Conservation (phyloP, 78 protist genomes). For the Monosiga brevicollis region DNA sequence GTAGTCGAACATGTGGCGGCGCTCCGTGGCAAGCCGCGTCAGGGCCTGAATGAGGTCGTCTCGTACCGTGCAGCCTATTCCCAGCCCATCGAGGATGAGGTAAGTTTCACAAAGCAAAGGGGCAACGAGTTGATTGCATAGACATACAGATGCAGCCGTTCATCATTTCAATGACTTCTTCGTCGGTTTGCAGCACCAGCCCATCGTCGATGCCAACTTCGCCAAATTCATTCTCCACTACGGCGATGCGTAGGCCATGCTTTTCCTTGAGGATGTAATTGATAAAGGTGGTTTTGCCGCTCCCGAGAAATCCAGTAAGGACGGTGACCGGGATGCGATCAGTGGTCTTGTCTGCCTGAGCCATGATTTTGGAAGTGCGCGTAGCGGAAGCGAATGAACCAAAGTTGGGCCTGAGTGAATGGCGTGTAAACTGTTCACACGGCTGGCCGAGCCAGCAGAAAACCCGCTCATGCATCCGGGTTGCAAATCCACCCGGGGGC, state of each 20-base stretch:
- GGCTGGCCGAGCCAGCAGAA: too few relatives aligned
- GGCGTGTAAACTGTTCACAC: too few relatives aligned
- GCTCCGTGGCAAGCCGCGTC: too few relatives aligned
- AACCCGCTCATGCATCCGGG: too few relatives aligned
- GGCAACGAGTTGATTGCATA: too few relatives aligned
- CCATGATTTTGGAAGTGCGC: too few relatives aligned
- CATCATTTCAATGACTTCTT: constrained; percentile 17
- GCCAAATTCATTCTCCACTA: constrained; percentile 50
- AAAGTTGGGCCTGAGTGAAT: too few relatives aligned
- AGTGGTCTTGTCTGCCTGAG: too few relatives aligned
- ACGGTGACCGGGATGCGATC: constrained; percentile 43
- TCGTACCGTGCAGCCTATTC: constrained; percentile 48
- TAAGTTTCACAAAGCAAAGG: too few relatives aligned
- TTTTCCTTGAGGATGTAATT: constrained; percentile 35
- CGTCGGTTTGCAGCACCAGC: neutral
- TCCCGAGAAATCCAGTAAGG: constrained; percentile 59
- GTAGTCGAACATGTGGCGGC: constrained; percentile 31
- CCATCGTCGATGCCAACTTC: constrained; percentile 18
- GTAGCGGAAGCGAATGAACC: too few relatives aligned
- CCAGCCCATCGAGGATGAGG: too few relatives aligned
- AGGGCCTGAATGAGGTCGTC: constrained; percentile 27
- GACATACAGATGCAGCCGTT: constrained; percentile 69
- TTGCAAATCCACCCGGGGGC: too few relatives aligned
- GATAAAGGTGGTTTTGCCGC: constrained; percentile 65
- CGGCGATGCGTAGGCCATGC: constrained; percentile 42